Evolutionary conservation across 2,329 filamentous ascomycete genomes (phyloP), one percentile per base, ranked within the genome.

Genomic region (Metarhizium rileyi): DNA sequence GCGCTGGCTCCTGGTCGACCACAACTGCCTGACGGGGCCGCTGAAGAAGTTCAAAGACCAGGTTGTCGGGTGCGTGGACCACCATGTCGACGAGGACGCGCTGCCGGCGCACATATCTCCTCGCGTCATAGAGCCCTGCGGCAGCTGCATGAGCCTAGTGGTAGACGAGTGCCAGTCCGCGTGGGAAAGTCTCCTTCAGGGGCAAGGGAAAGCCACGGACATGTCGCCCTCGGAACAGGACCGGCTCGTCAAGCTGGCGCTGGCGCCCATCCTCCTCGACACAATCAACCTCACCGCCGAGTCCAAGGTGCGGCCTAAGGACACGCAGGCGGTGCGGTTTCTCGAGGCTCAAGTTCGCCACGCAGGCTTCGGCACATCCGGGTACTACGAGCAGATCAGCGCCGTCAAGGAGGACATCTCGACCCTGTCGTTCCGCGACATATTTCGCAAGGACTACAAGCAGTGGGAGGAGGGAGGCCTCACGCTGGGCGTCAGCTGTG

Each of bases 391-490:
- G 4, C 69, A 78, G 49, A 74, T 90, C 25, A 71, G 73, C 1
- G 65, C 65, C 5, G 82, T 86, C 5, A 90, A 90, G 65, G 76
- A 80, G 54, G 78, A 89, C 56, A 74, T 93, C 47, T 77, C 75
- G 3, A 57, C 61, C 0, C 67, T 93, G 43, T 70, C 67, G 35
- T 65, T 89, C 56, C 69, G 75, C 22, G 87, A 90, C 57, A 76
- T 90, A 36, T 66, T 91, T 47, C 75, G 85, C 55, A 91, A 91
- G 64, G 87, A 94, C 67, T 94, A 90, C 68, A 94, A 94, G 69
- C 76, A 86, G 61, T 93, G 87, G 87, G 69, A 68, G 10, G 78
- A 81, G 49, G 69, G 69, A 10, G 68, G 65, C 0, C 61, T 80
- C 35, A 72, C 68, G 18, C 72, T 91, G 4, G 87, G 87, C n/a